Evolutionary conservation across 1,139 yeast species (phyloP).

Genomic region (Hemisphaericaspora lyxosophila): DNA sequence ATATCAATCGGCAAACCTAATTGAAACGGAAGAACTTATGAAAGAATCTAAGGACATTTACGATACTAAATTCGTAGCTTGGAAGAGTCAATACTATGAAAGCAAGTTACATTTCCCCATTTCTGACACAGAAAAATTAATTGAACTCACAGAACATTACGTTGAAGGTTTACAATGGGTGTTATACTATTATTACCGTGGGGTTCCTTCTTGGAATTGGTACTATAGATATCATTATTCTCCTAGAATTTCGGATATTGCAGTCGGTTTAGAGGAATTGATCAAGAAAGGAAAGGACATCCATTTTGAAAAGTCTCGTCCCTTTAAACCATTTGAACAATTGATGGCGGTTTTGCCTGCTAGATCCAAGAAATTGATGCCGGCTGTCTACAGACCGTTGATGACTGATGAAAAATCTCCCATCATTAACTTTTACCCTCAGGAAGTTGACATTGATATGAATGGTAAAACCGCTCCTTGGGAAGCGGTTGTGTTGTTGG

Average conservation of each 20-base stretch:
- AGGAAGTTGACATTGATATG: conserved; percentile 82
- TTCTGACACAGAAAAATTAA: conserved; percentile 54
- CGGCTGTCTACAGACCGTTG: conserved; percentile 70
- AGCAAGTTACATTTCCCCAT: conserved; percentile 72
- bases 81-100: conserved; percentile 84
- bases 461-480: conserved; percentile 95
- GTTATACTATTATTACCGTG: conserved; percentile 81
- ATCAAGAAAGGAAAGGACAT: conserved; percentile 41
- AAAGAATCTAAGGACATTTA: conserved; percentile 64
- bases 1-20: conserved; percentile 71
- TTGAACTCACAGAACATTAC: conserved; percentile 72
- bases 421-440: conserved; percentile 86
- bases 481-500: conserved; percentile 97
- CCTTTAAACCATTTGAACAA: conserved; percentile 93
- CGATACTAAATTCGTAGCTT: conserved; percentile 67
- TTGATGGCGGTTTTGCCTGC: conserved; percentile 98
- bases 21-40: conserved; percentile 62
- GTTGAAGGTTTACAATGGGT: conserved; percentile 97
- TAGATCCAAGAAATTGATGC: conserved; percentile 79
- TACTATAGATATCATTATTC: conserved; percentile 85
- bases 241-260: conserved; percentile 86
- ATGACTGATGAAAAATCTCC: conserved; percentile 93
- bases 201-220: conserved; percentile 96
- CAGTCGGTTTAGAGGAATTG: conserved; percentile 62
- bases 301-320: conserved; percentile 66